These are phyloP conservation scores for Phytophthora chlamydospora DNA, from an alignment of 352 stramenopile species.

Conservation along the genomic window DNA sequence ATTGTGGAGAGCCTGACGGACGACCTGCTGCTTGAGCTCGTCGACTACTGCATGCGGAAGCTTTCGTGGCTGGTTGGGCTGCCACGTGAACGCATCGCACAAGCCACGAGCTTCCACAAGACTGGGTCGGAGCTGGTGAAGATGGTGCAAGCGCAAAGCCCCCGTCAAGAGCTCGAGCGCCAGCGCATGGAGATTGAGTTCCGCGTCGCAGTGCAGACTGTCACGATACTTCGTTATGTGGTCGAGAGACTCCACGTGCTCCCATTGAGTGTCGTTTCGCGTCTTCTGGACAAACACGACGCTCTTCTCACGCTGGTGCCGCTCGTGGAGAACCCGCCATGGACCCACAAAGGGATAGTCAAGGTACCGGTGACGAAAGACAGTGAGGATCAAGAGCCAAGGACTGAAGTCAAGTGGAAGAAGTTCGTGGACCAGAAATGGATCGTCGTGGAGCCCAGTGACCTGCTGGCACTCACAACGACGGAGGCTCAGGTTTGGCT, in stretches of 20 bases:
- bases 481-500: conserved; percentile 96
- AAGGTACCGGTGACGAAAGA: conserved; percentile 14
- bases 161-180: conserved; percentile 61
- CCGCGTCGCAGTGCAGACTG: conserved; percentile 80
- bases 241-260: conserved; percentile 90
- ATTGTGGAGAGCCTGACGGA: conserved; percentile 88
- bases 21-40: conserved; percentile 90
- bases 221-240: conserved; percentile 91
- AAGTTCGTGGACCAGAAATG: conserved; percentile 95
- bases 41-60: conserved; percentile 95
- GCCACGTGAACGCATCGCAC: conserved; percentile 59
- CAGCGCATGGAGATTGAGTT: conserved; percentile 90
- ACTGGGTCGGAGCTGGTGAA: conserved; percentile 66
- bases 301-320: conserved; percentile 91
- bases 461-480: conserved; percentile 93
- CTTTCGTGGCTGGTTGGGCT: conserved; percentile 83
- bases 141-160: conserved; percentile 66
- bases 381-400: conserved; percentile 18
- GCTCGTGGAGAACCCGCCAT: conserved; percentile 96
- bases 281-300: conserved; percentile 97
- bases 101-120: conserved; percentile 76
- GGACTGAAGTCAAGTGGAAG: conserved; percentile 76
- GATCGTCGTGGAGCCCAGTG: conserved; percentile 77
- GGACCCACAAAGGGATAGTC: conserved; percentile 84
- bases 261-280: conserved; percentile 86